Conservation (phyloP, 2,329 filamentous ascomycete genomes). For the Fusarium sp. region DNA sequence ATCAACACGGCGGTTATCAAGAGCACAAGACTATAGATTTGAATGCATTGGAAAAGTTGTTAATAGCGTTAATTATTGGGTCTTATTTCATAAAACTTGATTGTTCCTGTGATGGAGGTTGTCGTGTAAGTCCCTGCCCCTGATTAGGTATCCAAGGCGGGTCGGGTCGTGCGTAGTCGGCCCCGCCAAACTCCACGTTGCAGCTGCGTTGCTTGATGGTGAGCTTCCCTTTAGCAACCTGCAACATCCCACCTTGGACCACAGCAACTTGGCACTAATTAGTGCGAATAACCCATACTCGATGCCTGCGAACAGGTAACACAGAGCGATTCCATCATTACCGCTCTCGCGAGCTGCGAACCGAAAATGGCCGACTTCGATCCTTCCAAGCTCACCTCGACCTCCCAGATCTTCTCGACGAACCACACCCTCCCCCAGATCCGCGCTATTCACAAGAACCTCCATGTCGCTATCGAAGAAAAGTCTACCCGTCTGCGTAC, state of each 20-base stretch:
- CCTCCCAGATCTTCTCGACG: conserved; percentile 66
- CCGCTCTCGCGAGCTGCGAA: conserved; percentile 12
- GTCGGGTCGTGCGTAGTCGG: conserved; percentile 23
- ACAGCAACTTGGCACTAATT: conserved; percentile 6
- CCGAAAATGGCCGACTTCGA: conserved; percentile 59
- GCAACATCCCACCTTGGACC: conserved; percentile 14
- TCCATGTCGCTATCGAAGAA: conserved; percentile 71
- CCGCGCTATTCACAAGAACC: conserved; percentile 70
- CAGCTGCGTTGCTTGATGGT: conserved; percentile 43
- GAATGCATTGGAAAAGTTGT: conserved; percentile 18
- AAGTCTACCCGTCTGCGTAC: conserved; percentile 72
- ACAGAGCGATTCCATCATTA: neutral
- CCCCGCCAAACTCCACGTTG: conserved; percentile 45
- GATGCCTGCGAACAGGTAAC: conserved; percentile 24
- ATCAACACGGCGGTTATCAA: conserved; percentile 95
- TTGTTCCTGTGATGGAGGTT: neutral
- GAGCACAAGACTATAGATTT: conserved; percentile 84
- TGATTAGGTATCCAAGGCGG: conserved; percentile 5
- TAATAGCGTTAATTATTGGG: conserved; percentile 27
- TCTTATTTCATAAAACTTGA: neutral
- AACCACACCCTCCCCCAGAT: conserved; percentile 72
- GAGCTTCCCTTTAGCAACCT: conserved; percentile 26
- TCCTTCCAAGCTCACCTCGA: conserved; percentile 60
- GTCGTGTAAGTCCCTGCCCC: conserved; percentile 9
- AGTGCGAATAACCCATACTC: conserved; percentile 5